Evolutionary conservation across 306 rosid species (phyloP), one percentile per base, ranked within the genome.

Genomic region (Dalbergia cultrata): DNA sequence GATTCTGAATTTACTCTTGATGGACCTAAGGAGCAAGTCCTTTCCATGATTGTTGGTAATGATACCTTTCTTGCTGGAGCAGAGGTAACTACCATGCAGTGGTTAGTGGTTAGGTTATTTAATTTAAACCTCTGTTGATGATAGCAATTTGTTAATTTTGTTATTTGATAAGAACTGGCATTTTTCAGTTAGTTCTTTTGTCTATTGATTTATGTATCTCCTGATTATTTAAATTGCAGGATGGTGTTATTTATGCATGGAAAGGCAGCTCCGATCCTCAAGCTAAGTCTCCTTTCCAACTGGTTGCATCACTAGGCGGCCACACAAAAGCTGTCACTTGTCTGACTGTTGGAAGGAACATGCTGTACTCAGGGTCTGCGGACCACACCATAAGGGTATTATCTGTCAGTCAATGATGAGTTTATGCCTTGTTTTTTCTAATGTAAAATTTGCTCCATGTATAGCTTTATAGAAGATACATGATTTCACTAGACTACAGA

Each of bases 301-400:
- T 31, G 5, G 76, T 70, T 58, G 78, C 80, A 31, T 34, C 76
- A 60, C 67, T 90, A 5, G 56, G 47, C 52, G 88, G 89, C 77
- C 87, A 90, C 77, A 67, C 43, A 14, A 52, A 41, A 21, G 76
- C 79, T 2, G 85, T 74, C 4, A 33, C 50, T 41, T 84, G 80
- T 34, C 66, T 86, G 16, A 49, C 82, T 60, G 68, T 80, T 72
- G 87, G 88, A 49, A 14, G 50, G 12, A 62, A 84, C 0, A 83
- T 34, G 81, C 5, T 90, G 44, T 87, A 57, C 74, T 87, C 85
- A 0, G 89, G 90, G 34, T 87, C 88, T 17, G 76, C 19, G 80
- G 88, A 90, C 80, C 79, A 77, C 12, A 81, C 70, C 74, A 86
- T 87, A 47, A 81, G 74, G 88, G 91, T 84, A 58, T 54, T 33